Evolutionary conservation across 139 green algal species (phyloP).

Genomic region (Deuterostichococcus epilithicus): DNA sequence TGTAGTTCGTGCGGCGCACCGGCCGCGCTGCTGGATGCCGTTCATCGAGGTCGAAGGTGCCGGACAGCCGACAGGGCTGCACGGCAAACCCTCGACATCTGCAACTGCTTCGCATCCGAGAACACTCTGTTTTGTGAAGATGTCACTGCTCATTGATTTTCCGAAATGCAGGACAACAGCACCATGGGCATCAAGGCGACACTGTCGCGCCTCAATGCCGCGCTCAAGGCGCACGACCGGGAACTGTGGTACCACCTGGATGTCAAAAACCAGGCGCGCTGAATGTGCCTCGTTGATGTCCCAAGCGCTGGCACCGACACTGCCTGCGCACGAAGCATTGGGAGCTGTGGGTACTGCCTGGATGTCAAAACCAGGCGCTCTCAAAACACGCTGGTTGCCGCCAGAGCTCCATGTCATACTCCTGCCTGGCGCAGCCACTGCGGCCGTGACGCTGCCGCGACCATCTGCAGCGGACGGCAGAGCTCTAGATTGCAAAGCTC

Average conservation of each 20-base stretch:
- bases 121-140: neutral
- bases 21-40: neutral
- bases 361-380: too few species aligned
- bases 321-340: neutral
- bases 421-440: too few species aligned
- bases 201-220: constrained; percentile 57
- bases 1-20: neutral
- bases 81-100: neutral
- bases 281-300: too few species aligned
- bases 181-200: constrained; percentile 79
- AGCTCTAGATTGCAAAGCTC: too few species aligned
- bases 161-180: constrained; percentile 75
- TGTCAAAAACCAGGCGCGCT: constrained; percentile 21
- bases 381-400: too few species aligned
- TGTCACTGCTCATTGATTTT: neutral
- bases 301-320: too few species aligned
- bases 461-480: too few species aligned
- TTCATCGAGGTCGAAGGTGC: too few species aligned
- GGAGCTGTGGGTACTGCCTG: too few species aligned
- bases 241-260: constrained; percentile 61
- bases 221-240: constrained; percentile 53
- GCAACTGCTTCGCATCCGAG: neutral
- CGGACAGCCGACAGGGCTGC: too few species aligned
- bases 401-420: too few species aligned
- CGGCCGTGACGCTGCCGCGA: too few species aligned